phyloP scores from a whole-genome alignment of 1,139 yeast species.

The Suhomyces bribrorum region DNA sequence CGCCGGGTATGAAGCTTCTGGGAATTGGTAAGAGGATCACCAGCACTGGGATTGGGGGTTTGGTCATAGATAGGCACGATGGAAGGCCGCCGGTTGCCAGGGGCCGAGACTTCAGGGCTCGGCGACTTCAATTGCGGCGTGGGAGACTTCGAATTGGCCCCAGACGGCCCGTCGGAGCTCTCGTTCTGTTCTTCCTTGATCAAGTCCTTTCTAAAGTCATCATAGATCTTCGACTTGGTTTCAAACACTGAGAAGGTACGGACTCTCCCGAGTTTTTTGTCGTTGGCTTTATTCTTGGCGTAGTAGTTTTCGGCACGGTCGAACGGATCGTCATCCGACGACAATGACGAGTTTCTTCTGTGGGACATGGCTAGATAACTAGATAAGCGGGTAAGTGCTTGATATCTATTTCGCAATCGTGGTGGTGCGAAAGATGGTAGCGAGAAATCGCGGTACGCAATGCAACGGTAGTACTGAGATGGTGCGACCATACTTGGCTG shows the following conservation, averaged over 20 bases:
- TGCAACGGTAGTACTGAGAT: too few species aligned
- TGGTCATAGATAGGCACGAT: conserved; percentile 35
- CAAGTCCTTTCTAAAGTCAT: conserved; percentile 12
- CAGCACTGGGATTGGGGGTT: conserved; percentile 2
- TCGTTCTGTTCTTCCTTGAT: background rate
- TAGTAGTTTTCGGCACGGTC: conserved; percentile 71
- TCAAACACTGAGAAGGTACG: conserved; percentile 55
- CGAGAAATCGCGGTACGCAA: too few species aligned
- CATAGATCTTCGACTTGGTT: conserved; percentile 19
- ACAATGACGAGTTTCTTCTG: conserved; percentile 31
- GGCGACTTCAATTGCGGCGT: conserved; percentile 14
- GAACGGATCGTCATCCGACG: conserved; percentile 59
- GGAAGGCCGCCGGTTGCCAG: conserved; percentile 22
- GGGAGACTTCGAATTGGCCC: conserved; percentile 11
- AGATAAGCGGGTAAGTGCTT: too few species aligned
- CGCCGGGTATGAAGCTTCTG: conserved; percentile 26
- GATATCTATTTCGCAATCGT: conserved; percentile 2
- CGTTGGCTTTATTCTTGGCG: conserved; percentile 62
- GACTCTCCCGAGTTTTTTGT: conserved; percentile 44
- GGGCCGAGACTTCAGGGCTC: background rate
- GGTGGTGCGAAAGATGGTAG: too few species aligned
- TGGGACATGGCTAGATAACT: too few species aligned
- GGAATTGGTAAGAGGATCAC: background rate
- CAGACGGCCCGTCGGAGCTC: conserved; percentile 2
- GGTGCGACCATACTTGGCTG: too few species aligned